Evolutionary conservation across 2,329 filamentous ascomycete species (phyloP), one percentile per base, ranked within the genome.

Genomic region (Beauveria scarabaeidicola): DNA sequence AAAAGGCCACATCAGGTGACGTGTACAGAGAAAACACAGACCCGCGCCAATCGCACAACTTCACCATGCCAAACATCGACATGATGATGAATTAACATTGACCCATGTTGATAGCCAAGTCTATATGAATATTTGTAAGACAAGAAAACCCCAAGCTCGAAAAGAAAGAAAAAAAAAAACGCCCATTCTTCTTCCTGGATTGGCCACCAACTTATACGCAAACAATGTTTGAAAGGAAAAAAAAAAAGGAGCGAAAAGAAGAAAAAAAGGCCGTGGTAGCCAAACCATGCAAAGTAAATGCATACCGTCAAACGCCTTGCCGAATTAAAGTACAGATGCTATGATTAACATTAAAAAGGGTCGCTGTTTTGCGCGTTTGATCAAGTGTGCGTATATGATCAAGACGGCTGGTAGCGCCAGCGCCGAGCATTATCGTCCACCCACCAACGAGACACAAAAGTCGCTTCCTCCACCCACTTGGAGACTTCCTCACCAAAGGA

Each of bases 1-100:
- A 65, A 73, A 66, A 27, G 79, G 80, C 50, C 38, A 9, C 27
- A 27, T 9, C 29, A 32, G 10, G 5, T 32, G 10, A 32, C 29
- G 13, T 32, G 29, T 32, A 32, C 29, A 32, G 29, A 32, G 29
- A 4, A 4, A 32, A 11, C 10, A 32, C 29, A 32, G 10, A 13
- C 10, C n/a, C n/a, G n/a, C n/a, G n/a, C n/a, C n/a, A n/a, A 27
- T 27, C 25, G 8, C 32, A 36, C 32, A 36, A 36, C 1, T 13
- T 13, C 5, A 11, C 11, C 32, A 36, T 5, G 32, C 5, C 44
- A n/a, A 17, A 32, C 13, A 2, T 50, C n/a, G 25, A n/a, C 8
- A n/a, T 52, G 21, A 54, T 10, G 36, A n/a, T 29, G 6, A 48
- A 36, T 21, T 13, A 25, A 29, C 44, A 41, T 38, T 50, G 32